These are phyloP conservation scores for Saksenaea vasiformis DNA, from an alignment of 371 early-diverging fungal genomes.

Conservation along the genomic window DNA sequence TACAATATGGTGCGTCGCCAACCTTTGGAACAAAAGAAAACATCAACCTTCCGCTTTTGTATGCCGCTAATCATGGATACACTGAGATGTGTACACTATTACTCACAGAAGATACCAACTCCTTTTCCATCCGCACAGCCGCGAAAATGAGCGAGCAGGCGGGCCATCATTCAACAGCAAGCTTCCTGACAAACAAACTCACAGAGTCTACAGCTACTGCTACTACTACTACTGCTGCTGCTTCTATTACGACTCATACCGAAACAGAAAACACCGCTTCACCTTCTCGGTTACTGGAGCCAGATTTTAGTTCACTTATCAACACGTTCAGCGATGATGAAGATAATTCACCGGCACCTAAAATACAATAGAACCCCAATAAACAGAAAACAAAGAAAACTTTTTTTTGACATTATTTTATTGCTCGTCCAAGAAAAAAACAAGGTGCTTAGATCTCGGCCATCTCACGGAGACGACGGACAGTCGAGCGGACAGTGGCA, in stretches of 20 bases:
- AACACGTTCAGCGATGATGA: slow-evolving; percentile 46
- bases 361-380: neutral
- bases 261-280: slow-evolving; percentile 3
- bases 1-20: slow-evolving; percentile 44
- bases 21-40: slow-evolving; percentile 10
- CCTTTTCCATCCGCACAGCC: slow-evolving; percentile 33
- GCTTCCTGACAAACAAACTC: slow-evolving; percentile 14
- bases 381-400: neutral
- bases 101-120: slow-evolving; percentile 30
- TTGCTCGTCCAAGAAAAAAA: slow-evolving; percentile 3
- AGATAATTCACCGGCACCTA: neutral
- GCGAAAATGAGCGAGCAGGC: slow-evolving; percentile 33
- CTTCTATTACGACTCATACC: neutral
- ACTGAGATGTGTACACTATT: slow-evolving; percentile 45
- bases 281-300: slow-evolving; percentile 8
- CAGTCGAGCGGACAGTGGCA: slow-evolving; percentile 88
- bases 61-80: slow-evolving; percentile 54
- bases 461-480: slow-evolving; percentile 97
- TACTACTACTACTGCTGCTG: neutral
- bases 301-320: slow-evolving; percentile 33
- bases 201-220: slow-evolving; percentile 1
- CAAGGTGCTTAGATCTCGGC: slow-evolving; percentile 77
- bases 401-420: neutral
- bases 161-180: slow-evolving; percentile 20
- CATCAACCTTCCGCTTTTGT: slow-evolving; percentile 41